Base-by-base conservation (phyloP, 495 filamentous ascomycete species). In the Alectoria sarmentosa region DNA sequence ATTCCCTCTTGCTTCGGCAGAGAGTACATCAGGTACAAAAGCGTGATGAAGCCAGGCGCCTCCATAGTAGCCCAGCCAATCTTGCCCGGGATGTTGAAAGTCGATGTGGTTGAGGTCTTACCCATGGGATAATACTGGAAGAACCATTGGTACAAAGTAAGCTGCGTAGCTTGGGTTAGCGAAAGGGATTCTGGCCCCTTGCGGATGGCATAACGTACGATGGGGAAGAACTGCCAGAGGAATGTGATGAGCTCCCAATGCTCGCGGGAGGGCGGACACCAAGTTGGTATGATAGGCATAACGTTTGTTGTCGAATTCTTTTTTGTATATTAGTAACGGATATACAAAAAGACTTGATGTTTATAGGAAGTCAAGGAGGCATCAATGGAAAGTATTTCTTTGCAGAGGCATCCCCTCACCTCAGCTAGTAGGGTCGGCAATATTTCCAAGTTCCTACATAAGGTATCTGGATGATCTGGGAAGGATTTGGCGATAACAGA, bases 41-140 rank as follows among this genome's bases (percentile, higher is more conserved):
- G 78, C 49, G 85, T 87, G 4, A 90, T 65, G 59, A 92, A 89
- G 58, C 89, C 90, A 23, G 86, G 83, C 19, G 83, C 76, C 75
- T 98, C 94, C 92, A 97, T 96, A 7, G 83, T 79, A 10, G 85
- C 82, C 94, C 94, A 98, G 61, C 82, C 91, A 37, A 89, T 77
- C 66, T 88, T 88, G 66, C 94, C 94, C n/a, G 91, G 90, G 36
- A 98, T 72, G 74, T 98, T 98, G 75, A 95, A 78, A 21, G 76
- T 77, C 48, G 85, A 90, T 7, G 74, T 65, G 14, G 80, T 76
- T 14, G 91, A 96, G n/a, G 91, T 94, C 75, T 98, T 98, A 67
- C 94, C 94, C 76, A 85, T 83, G 38, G 80, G 81, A 73, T 92
- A 88, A 77, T 80, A 90, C 38, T 82, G 76, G 13, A 77, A 65